These are phyloP conservation scores for Botrytis aclada DNA, from an alignment of 2,329 filamentous ascomycete genomes.

Conservation along the genomic window DNA sequence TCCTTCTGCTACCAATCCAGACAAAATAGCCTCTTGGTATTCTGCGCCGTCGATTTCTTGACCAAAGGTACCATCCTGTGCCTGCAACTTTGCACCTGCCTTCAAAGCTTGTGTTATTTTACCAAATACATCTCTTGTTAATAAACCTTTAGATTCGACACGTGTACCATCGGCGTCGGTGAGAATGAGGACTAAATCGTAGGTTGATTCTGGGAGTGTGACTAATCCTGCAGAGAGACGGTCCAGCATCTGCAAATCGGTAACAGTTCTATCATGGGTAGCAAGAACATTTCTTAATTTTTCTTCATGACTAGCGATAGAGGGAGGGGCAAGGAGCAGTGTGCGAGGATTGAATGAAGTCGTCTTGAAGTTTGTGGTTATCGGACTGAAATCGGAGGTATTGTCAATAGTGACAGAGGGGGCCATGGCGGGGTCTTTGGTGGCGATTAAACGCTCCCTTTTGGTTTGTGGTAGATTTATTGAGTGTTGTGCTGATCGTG, in stretches of 20 bases:
- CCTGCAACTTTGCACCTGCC: conserved; percentile 62
- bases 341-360: conserved; percentile 49
- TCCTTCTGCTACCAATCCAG: conserved; percentile 64
- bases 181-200: conserved; percentile 81
- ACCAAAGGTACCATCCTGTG: conserved; percentile 63
- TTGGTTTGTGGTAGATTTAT: neutral
- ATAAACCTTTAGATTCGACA: conserved; percentile 59
- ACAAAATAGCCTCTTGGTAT: conserved; percentile 76
- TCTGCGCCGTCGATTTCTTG: conserved; percentile 45
- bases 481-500: neutral
- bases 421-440: conserved; percentile 29
- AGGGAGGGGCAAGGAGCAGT: conserved; percentile 85
- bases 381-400: conserved; percentile 35
- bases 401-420: conserved; percentile 36
- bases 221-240: conserved; percentile 81
- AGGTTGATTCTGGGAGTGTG: conserved; percentile 69
- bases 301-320: conserved; percentile 80
- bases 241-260: conserved; percentile 97
- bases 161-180: conserved; percentile 69
- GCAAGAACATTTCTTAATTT: conserved; percentile 69
- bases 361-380: conserved; percentile 25
- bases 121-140: conserved; percentile 65
- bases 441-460: neutral
- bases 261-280: conserved; percentile 68
- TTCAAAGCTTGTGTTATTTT: conserved; percentile 69